Evolutionary conservation across 768 basidiomycete species (phyloP), one percentile per base, ranked within the genome.

Genomic region (Cystobasidium ongulense): DNA sequence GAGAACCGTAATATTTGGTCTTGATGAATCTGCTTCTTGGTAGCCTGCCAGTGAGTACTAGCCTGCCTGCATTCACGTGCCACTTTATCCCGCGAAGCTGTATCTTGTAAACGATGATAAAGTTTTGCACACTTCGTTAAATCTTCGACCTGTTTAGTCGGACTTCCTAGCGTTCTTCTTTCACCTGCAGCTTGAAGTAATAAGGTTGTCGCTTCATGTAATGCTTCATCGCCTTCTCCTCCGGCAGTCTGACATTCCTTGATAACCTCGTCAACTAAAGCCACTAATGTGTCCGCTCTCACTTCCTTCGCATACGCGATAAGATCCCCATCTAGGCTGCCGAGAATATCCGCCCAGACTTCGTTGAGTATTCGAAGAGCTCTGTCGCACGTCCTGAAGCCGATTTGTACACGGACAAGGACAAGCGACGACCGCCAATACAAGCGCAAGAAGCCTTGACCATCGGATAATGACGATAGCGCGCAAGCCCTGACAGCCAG

Each of bases 301-400:
- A 71, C 33, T 21, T 36, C 33, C 27, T 10, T 8, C 5, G 68
- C 68, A 27, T 54, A 23, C 2, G 68, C 68, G 25, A 59, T 23
- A 21, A 71, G 11, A 4, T 59, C 68, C 7, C 15, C 7, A 25
- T 71, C 68, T n/a, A 4, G 7, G 13, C 27, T 23, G 17, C 36
- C 31, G 2, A 71, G 21, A 7, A 71, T 71, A 43, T 71, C 68
- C n/a, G 33, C 8, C 68, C 52, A 57, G 53, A 57, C 54, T 25
- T 36, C 53, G 53, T 71, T 54, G 21, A 71, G 54, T n/a, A 61
- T 35, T 7, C 68, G 50, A 27, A 71, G 27, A 35, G 68, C 68
- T 59, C 68, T 52, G 27, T 71, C 68, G 29, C 31, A 36, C 7
- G 68, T 54, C 15, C 53, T 41, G 46, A 61, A 61, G 15, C 25